A percentile compares a stretch with the other conserved stretches of the same genome.
Evolutionary conservation across 2,329 filamentous ascomycete genomes (phyloP).

Genomic region (Hirsutella minnesotensis): DNA sequence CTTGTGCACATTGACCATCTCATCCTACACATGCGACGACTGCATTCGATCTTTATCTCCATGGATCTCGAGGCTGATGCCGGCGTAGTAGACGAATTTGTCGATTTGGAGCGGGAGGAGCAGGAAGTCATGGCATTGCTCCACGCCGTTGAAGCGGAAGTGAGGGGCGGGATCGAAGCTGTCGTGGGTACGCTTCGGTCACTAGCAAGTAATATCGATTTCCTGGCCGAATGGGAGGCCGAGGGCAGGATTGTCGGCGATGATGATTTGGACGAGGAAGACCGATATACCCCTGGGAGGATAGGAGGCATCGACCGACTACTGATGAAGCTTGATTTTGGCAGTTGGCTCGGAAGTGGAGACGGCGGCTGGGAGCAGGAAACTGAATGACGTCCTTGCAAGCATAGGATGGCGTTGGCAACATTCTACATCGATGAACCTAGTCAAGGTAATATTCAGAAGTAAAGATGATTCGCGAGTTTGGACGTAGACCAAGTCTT

Average conservation of each 20-base stretch:
- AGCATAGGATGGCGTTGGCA: neutral
- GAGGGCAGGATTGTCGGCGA: conserved; percentile 24
- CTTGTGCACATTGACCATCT: conserved; percentile 71
- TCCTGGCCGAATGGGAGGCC: conserved; percentile 32
- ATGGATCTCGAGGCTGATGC: conserved; percentile 74
- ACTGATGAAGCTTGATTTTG: conserved; percentile 81
- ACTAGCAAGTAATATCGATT: conserved; percentile 31
- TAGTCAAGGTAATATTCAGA: too few relatives aligned
- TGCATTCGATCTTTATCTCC: conserved; percentile 65
- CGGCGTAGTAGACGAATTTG: conserved; percentile 65
- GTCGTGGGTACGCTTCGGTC: conserved; percentile 45
- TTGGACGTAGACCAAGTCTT: too few relatives aligned
- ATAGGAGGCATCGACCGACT: conserved; percentile 73
- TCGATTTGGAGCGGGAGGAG: conserved; percentile 63
- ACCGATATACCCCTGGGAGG: conserved; percentile 54
- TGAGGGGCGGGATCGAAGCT: conserved; percentile 56
- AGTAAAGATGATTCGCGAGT: too few relatives aligned
- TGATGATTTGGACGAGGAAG: conserved; percentile 22
- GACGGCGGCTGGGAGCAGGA: conserved; percentile 8
- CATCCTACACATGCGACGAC: conserved; percentile 61
- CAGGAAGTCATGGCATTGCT: conserved; percentile 53
- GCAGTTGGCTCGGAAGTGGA: conserved; percentile 38
- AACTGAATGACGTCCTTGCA: neutral
- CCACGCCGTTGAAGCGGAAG: conserved; percentile 46
- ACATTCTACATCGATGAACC: too few relatives aligned